These are phyloP conservation scores for Inga laurina DNA, from an alignment of 306 rosid genomes.

Conservation along the genomic window DNA sequence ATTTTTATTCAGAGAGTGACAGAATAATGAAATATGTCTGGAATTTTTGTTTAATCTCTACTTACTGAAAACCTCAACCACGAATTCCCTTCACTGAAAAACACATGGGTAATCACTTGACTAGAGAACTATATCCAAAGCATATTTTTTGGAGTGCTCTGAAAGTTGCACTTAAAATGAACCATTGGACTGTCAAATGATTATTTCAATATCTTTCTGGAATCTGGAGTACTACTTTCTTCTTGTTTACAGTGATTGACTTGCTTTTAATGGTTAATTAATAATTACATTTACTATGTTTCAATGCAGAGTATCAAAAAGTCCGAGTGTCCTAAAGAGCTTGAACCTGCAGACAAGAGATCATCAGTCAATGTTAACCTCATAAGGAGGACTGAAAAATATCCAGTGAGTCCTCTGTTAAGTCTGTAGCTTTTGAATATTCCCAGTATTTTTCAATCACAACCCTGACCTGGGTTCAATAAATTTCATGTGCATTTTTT, in stretches of 20 bases:
- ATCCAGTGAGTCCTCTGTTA: constrained; percentile 66
- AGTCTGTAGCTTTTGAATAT: constrained; percentile 6
- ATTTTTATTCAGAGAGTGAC: constrained; percentile 15
- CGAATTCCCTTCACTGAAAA: not conserved
- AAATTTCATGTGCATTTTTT: constrained; percentile 6
- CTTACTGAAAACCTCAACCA: constrained; percentile 5
- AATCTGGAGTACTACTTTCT: constrained; percentile 23
- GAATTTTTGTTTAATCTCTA: not conserved
- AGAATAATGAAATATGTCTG: constrained; percentile 13
- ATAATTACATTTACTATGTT: constrained; percentile 26
- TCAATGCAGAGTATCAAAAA: constrained; percentile 79
- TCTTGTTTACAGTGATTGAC: not conserved
- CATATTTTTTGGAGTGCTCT: constrained; percentile 15
- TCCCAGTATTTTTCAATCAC: constrained; percentile 3
- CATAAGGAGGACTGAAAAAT: constrained; percentile 78
- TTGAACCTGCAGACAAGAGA: constrained; percentile 84
- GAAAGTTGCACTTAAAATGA: constrained; percentile 1
- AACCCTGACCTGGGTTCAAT: not conserved
- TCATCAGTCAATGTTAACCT: constrained; percentile 85
- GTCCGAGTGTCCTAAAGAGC: constrained; percentile 94
- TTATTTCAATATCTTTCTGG: constrained; percentile 17
- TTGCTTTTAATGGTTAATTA: not conserved
- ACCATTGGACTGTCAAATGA: constrained; percentile 7
- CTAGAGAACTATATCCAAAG: not conserved
- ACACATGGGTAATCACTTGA: not conserved